A percentile compares a stretch with the other conserved stretches of the same genome.
Evolutionary conservation across 805 yeast genomes (phyloP).

Genomic region (Saccharomyces jurei): DNA sequence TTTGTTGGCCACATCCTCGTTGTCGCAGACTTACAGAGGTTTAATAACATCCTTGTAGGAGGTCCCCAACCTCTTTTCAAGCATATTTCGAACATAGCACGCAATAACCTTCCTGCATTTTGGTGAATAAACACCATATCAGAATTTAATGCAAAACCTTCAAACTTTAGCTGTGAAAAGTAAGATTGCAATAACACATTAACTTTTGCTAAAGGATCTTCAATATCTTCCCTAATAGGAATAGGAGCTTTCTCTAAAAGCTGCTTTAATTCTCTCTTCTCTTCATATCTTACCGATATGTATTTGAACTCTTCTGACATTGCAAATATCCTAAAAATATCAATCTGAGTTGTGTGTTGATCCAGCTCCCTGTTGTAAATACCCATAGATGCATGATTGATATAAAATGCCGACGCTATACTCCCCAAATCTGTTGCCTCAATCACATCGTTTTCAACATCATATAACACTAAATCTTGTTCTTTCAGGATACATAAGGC

Average conservation of each 20-base stretch:
- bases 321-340: constrained; percentile 69
- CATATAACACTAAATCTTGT: constrained; percentile 53
- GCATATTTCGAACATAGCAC: constrained; percentile 80
- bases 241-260: constrained; percentile 72
- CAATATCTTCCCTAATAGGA: constrained; percentile 67
- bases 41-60: constrained; percentile 48
- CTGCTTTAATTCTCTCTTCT: constrained; percentile 61
- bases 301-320: constrained; percentile 77
- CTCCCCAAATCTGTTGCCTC: constrained; percentile 64
- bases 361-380: constrained; percentile 54
- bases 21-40: constrained; percentile 73
- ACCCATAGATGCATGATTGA: constrained; percentile 64
- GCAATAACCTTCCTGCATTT: constrained; percentile 78
- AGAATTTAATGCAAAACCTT: constrained; percentile 84
- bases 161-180: constrained; percentile 66
- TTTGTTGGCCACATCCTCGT: constrained; percentile 74
- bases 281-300: constrained; percentile 82
- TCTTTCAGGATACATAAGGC: constrained; percentile 56
- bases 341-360: constrained; percentile 62
- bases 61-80: constrained; percentile 64
- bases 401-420: constrained; percentile 81
- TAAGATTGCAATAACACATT: constrained; percentile 77
- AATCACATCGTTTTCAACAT: constrained; percentile 40
- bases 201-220: constrained; percentile 69
- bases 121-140: constrained; percentile 92